These are phyloP conservation scores for Metschnikowia vanudenii DNA, from an alignment of 805 yeast genomes.

Conservation along the genomic window DNA sequence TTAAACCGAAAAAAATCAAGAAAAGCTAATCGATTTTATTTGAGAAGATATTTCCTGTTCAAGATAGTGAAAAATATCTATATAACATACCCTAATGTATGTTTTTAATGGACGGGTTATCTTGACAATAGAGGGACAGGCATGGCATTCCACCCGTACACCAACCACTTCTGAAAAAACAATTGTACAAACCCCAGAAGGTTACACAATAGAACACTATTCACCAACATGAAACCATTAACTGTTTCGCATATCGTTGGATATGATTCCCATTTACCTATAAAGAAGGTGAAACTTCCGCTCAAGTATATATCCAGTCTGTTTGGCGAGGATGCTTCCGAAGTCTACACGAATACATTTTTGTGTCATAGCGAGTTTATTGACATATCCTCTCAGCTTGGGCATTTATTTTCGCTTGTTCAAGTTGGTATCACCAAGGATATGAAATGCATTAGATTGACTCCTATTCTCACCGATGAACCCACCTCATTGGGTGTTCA, in stretches of 20 bases:
- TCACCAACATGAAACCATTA: constrained; percentile 13
- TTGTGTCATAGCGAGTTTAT: constrained; percentile 16
- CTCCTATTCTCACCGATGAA: constrained; percentile 38
- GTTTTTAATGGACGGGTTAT: no score
- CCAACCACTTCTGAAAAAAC: constrained; percentile 1
- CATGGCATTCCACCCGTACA: constrained; percentile 1
- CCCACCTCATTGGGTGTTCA: constrained; percentile 31
- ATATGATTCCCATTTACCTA: constrained; percentile 19
- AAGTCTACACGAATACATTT: constrained; percentile 12
- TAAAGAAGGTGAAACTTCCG: constrained; percentile 17
- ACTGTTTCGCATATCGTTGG: constrained; percentile 17
- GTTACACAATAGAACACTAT: neutral
- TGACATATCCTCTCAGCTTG: constrained; percentile 17
- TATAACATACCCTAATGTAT: no score
- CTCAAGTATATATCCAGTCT: constrained; percentile 13
- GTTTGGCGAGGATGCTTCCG: constrained; percentile 5
- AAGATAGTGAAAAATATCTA: no score
- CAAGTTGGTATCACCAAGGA: constrained; percentile 32
- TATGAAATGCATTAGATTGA: constrained; percentile 30
- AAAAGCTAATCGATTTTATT: no score
- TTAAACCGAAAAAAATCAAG: no score
- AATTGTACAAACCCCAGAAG: neutral
- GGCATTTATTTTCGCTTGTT: constrained; percentile 15
- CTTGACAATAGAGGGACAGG: no score
- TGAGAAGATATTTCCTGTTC: no score